phyloP scores from a whole-genome alignment of 2,329 filamentous ascomycete species.

The Ophiostoma populinum region DNA sequence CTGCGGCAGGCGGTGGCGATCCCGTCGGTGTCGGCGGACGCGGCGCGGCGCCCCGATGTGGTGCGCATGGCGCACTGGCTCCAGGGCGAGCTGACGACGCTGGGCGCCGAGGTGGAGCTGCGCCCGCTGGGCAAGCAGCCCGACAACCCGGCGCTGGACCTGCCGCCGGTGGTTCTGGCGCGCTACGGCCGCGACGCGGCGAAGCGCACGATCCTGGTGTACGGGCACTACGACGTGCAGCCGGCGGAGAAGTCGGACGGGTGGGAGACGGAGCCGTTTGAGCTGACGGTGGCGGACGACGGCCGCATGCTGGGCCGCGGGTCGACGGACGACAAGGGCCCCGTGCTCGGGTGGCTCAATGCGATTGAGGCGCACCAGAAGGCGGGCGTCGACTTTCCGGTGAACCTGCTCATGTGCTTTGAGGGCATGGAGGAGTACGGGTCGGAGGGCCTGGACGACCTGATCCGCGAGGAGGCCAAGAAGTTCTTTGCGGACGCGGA shows the following conservation, averaged over 20 bases:
- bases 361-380: constrained; percentile 96
- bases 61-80: constrained; percentile 94
- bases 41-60: constrained; percentile 76
- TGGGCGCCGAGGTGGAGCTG: constrained; percentile 78
- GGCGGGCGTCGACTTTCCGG: constrained; percentile 83
- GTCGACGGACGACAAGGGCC: constrained; percentile 94
- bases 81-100: constrained; percentile 58
- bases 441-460: constrained; percentile 87
- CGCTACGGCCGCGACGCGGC: constrained; percentile 83
- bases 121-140: constrained; percentile 82
- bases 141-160: constrained; percentile 72
- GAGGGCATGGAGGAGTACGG: constrained; percentile 99
- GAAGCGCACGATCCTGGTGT: constrained; percentile 91
- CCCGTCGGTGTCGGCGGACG: constrained; percentile 85
- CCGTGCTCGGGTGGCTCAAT: constrained; percentile 92
- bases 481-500: constrained; percentile 92
- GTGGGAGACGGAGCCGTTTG: constrained; percentile 91
- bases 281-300: constrained; percentile 71
- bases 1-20: constrained; percentile 88
- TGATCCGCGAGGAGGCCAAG: constrained; percentile 81
- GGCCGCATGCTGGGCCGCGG: constrained; percentile 93
- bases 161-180: constrained; percentile 82
- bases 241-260: constrained; percentile 85
- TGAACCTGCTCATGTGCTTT: constrained; percentile 98
- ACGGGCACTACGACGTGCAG: constrained; percentile 98